Percentiles rank a stretch among this genome's conserved stretches.
Conservation (phyloP, 2,329 filamentous ascomycete genomes). For the Paradendryphiella salina region DNA sequence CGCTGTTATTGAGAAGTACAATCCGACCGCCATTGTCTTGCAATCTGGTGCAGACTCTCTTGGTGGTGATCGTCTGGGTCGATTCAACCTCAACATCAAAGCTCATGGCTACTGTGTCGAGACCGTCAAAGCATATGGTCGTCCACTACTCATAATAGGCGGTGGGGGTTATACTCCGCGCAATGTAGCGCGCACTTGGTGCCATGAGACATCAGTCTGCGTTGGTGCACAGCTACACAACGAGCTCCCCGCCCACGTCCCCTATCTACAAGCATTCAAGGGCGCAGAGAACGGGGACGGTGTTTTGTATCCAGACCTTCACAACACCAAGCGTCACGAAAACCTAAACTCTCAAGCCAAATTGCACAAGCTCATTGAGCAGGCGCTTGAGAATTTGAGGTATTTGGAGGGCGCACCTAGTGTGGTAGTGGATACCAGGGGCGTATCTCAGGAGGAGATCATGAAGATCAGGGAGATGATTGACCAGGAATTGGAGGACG, state of each 20-base stretch:
- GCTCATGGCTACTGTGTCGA: slow-evolving; percentile 90
- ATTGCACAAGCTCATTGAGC: slow-evolving; percentile 72
- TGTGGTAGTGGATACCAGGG: slow-evolving; percentile 70
- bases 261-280: slow-evolving; percentile 82
- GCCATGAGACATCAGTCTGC: slow-evolving; percentile 91
- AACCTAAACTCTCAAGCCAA: slow-evolving; percentile 82
- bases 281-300: slow-evolving; percentile 70
- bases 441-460: slow-evolving; percentile 70
- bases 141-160: slow-evolving; percentile 88
- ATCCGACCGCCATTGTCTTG: slow-evolving; percentile 87
- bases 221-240: slow-evolving; percentile 73
- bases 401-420: slow-evolving; percentile 86
- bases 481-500: slow-evolving; percentile 68
- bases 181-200: slow-evolving; percentile 96
- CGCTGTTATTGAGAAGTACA: slow-evolving; percentile 77
- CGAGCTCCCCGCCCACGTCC: slow-evolving; percentile 75
- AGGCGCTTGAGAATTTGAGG: slow-evolving; percentile 80
- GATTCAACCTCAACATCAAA: slow-evolving; percentile 95
- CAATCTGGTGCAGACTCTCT: slow-evolving; percentile 96
- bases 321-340: slow-evolving; percentile 69
- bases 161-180: slow-evolving; percentile 95
- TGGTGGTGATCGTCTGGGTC: slow-evolving; percentile 87
- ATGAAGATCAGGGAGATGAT: slow-evolving; percentile 65
- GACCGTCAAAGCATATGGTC: slow-evolving; percentile 77
- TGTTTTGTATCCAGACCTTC: slow-evolving; percentile 84